Base-by-base conservation (phyloP, 1,284 basidiomycete species). In the Rhizoctonia solani region DNA sequence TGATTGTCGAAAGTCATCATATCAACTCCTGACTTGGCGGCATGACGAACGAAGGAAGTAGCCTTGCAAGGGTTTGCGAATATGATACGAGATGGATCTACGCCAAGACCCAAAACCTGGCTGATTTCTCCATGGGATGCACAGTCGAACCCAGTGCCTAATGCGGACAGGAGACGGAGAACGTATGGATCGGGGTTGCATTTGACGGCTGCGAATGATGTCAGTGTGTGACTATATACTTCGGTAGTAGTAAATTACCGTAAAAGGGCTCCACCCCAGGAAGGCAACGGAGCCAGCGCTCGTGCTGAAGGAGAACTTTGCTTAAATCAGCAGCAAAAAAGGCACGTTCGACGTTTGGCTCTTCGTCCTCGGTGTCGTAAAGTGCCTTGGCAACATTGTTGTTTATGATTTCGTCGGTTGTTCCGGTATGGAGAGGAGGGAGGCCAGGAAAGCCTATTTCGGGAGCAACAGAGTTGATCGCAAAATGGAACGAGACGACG, bases 1-100 rank as follows among this genome's bases (percentile, higher is more conserved):
- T 85, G 85, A 78, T 99, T 99, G 81, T 99, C 97, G 75, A 99
- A 99, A 0, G 96, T 98, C 92, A 98, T 98, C 79, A 87, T 87
- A 74, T 92, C 85, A 53, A 99, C 94, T 25, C 90, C 89, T 29
- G 83, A 78, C 71, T 84, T 85, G 39, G 87, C 87, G 13, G 97
- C 92, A 72, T 87, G 87, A 67, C 94, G 91, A 72, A 99, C 86
- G 79, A 97, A 98, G 6, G 93, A 96, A 6, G 87, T 83, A 0
- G 96, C 93, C 81, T 99, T 99, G 88, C 96, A 99, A 0, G 97
- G 97, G 80, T 99, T 99, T 72, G 97, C 97, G 76, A 95, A 99
- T 75, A 99, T 94, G 81, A 99, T 92, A 68, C 91, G 85, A 19
- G 82, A 81, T 1, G 94, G 87, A 67, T 83, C 81, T 67, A 92